Evolutionary conservation across 2,329 filamentous ascomycete species (phyloP), one percentile per base, ranked within the genome.

Genomic region (Alternaria rosae): DNA sequence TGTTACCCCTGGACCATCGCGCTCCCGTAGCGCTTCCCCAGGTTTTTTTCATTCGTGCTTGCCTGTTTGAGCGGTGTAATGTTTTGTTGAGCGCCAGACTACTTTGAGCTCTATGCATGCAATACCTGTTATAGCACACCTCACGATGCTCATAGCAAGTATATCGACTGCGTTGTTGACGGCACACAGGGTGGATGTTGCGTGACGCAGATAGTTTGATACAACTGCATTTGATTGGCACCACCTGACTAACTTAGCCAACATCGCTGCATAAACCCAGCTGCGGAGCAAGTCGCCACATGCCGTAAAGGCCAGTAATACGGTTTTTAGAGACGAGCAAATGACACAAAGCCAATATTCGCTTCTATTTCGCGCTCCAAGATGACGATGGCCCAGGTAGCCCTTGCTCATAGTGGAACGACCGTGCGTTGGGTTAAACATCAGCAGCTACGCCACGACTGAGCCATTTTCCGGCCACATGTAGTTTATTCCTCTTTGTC

Each of bases 301-400:
- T 66, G 61, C 66, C 64, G 50, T 43, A 50, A 47, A 55, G 35
- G 35, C 59, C 58, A 59, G 57, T 62, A 57, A 52, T 48, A 57
- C 45, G 62, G 62, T 55, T 57, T 51, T 59, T 67, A 43, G 26
- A 53, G 58, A 64, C 30, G 57, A 58, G 61, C 68, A 66, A 51
- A 70, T 74, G 70, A 70, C 71, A 74, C 67, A 70, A 38, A 70
- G 59, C 58, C 66, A 71, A 70, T 69, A 68, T 60, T 72, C 63
- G 68, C 64, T 68, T 71, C 35, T 38, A 38, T 38, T 75, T 59
- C 43, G 62, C 65, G 66, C 56, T 63, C 35, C 54, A 59, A 62
- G 53, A 76, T 75, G 71, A 76, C 74, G 68, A 76, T 61, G 65
- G 66, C 68, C 59, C 65, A 61, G 51, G 57, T 62, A 70, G 35